These are phyloP conservation scores for Colletotrichum higginsianum DNA, from an alignment of 2,329 filamentous ascomycete genomes.

Conservation along the genomic window DNA sequence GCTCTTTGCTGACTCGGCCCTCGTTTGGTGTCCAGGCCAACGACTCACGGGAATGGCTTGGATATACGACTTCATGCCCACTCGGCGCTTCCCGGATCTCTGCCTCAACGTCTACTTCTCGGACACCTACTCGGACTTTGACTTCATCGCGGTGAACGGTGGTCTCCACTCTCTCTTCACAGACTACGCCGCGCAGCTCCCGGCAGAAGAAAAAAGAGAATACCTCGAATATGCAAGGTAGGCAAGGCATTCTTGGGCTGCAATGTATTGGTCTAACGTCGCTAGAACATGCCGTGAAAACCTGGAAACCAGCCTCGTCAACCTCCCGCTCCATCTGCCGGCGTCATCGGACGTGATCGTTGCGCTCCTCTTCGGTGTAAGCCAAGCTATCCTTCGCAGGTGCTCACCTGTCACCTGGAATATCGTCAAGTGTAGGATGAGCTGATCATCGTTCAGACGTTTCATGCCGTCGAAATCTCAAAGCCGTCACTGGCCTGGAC, in stretches of 20 bases:
- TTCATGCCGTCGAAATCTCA: slow-evolving; percentile 52
- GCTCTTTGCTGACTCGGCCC: background rate
- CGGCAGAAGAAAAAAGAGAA: slow-evolving; percentile 44
- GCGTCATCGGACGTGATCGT: slow-evolving; percentile 47
- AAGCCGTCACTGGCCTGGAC: slow-evolving; percentile 52
- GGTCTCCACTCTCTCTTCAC: slow-evolving; percentile 45
- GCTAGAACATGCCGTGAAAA: slow-evolving; percentile 47
- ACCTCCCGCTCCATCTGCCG: slow-evolving; percentile 52
- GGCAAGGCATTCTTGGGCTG: background rate
- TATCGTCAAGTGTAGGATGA: background rate
- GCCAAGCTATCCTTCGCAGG: background rate
- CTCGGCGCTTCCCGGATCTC: slow-evolving; percentile 51
- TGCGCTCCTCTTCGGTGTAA: slow-evolving; percentile 45
- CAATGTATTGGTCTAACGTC: background rate
- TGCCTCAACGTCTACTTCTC: slow-evolving; percentile 54
- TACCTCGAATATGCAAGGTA: slow-evolving; percentile 44
- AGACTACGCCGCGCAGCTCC: slow-evolving; percentile 38
- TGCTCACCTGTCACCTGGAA: background rate
- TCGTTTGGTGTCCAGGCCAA: background rate
- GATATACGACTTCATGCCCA: slow-evolving; percentile 50
- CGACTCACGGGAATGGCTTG: slow-evolving; percentile 44
- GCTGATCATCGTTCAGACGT: slow-evolving; percentile 44
- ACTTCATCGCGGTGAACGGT: slow-evolving; percentile 53
- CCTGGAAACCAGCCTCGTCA: slow-evolving; percentile 50
- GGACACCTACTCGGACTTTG: slow-evolving; percentile 50